phyloP scores from a whole-genome alignment of 805 yeast genomes.

The Yarrowia osloensis region DNA sequence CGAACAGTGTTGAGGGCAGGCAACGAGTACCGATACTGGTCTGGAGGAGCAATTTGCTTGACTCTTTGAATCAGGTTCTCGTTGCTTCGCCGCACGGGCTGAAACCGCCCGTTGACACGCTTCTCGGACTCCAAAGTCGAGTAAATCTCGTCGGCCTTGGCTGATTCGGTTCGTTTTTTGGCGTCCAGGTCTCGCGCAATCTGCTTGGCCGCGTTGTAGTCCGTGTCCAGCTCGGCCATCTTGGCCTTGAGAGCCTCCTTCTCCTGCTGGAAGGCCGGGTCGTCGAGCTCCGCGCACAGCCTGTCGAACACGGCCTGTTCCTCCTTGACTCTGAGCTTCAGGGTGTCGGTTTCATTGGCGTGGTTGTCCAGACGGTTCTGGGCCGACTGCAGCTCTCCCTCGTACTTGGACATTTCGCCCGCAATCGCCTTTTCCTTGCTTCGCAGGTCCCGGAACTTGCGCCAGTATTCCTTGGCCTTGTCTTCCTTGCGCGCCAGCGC shows the following conservation, averaged over 20 bases:
- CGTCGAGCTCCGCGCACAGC: not conserved
- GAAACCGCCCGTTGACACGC: not conserved
- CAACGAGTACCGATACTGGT: not conserved
- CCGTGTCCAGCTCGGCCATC: not conserved
- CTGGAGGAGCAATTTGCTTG: slow-evolving; percentile 33
- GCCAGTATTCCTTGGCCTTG: not conserved
- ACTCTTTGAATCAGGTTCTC: not conserved
- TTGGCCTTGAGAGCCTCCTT: not conserved
- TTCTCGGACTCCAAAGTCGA: not conserved
- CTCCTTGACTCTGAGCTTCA: not conserved
- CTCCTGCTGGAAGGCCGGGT: not conserved
- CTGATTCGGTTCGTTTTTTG: not conserved
- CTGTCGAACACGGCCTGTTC: not conserved
- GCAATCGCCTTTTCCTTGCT: not conserved
- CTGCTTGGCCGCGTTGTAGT: not conserved
- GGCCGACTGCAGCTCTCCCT: not conserved
- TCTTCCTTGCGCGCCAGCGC: too few relatives aligned
- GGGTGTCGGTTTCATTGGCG: not conserved
- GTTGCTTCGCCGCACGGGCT: not conserved
- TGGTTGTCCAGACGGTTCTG: not conserved
- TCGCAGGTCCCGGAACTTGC: not conserved
- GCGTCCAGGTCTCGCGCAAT: not conserved
- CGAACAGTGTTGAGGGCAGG: slow-evolving; percentile 20
- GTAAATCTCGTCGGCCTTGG: not conserved
- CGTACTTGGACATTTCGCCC: not conserved